Evolutionary conservation across 2,329 filamentous ascomycete species (phyloP).

Genomic region (Coniochaeta prunicola): DNA sequence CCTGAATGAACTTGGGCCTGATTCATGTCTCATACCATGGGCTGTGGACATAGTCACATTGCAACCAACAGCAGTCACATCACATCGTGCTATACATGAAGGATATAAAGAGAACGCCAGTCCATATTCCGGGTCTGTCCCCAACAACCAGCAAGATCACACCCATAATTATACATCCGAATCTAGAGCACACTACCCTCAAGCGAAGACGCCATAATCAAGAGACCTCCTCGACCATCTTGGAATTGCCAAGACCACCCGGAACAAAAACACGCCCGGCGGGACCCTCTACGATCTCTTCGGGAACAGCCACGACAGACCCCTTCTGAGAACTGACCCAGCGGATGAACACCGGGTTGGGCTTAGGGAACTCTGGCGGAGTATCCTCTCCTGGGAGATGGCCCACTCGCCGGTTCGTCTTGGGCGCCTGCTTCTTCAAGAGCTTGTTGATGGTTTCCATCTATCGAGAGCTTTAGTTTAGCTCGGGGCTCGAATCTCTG

Average conservation of each 20-base stretch:
- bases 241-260: slow-evolving; percentile 26
- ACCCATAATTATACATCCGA: not conserved
- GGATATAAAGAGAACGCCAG: not conserved
- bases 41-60: not conserved
- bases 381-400: slow-evolving; percentile 38
- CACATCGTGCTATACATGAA: not conserved
- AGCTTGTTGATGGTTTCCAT: slow-evolving; percentile 90
- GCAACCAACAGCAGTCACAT: too few relatives aligned
- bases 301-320: slow-evolving; percentile 55
- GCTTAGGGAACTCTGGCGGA: slow-evolving; percentile 39
- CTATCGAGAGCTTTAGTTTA: slow-evolving; percentile 31
- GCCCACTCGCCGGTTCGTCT: slow-evolving; percentile 52
- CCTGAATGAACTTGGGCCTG: not conserved
- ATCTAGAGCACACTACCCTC: not conserved
- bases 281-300: slow-evolving; percentile 60
- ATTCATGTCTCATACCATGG: not conserved
- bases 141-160: not conserved
- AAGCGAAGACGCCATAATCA: slow-evolving; percentile 14
- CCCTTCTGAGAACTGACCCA: slow-evolving; percentile 65
- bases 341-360: slow-evolving; percentile 57
- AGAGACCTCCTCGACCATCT: slow-evolving; percentile 49
- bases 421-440: slow-evolving; percentile 77
- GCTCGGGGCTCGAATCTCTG: not conserved
- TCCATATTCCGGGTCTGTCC: not conserved
- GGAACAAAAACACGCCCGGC: slow-evolving; percentile 50